phyloP scores from a whole-genome alignment of 768 basidiomycete species.

The Lentinula sp. region DNA sequence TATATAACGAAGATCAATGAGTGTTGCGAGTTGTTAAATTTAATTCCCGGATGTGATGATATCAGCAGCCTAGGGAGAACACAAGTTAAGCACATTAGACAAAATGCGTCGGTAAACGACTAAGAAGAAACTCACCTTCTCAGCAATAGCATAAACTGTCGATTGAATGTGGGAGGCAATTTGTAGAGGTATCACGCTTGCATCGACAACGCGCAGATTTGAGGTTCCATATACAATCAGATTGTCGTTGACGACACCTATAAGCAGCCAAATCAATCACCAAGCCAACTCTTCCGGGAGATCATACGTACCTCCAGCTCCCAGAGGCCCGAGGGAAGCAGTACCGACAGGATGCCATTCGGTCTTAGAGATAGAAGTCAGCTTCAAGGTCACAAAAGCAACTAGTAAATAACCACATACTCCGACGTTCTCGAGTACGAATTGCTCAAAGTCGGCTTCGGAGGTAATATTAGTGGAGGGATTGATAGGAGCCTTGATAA shows the following conservation, averaged over 20 bases:
- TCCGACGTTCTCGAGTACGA: not conserved
- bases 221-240: conserved; percentile 32
- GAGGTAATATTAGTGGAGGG: not conserved
- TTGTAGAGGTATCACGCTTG: conserved; percentile 27
- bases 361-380: not conserved
- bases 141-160: conserved; percentile 5
- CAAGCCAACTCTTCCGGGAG: not conserved
- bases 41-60: not conserved
- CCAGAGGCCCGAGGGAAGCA: not conserved
- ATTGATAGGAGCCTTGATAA: not conserved
- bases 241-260: conserved; percentile 31
- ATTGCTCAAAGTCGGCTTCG: not conserved
- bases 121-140: not conserved
- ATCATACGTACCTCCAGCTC: not conserved
- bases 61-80: not conserved
- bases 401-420: not conserved
- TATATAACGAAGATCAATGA: not conserved
- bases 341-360: conserved; percentile 4
- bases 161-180: conserved; percentile 18
- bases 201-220: conserved; percentile 34
- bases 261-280: not conserved
- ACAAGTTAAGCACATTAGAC: not conserved
- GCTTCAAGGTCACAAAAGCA: not conserved
- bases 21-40: not conserved
- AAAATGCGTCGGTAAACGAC: not conserved